These are phyloP conservation scores for Tetrahymena borealis DNA, from an alignment of 73 alveolate genomes.

Conservation along the genomic window DNA sequence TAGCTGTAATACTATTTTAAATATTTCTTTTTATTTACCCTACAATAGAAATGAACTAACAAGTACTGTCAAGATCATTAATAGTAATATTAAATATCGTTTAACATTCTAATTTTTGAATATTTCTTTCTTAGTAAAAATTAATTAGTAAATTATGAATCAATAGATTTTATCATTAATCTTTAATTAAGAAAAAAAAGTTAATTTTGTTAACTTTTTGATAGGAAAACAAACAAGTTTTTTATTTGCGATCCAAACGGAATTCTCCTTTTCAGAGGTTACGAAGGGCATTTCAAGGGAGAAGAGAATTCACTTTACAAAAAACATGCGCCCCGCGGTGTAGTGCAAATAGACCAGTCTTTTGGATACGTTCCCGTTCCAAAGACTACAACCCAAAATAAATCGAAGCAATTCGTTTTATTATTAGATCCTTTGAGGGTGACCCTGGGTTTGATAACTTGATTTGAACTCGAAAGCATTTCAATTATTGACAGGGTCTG, in stretches of 20 bases:
- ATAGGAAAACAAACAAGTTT: neutral
- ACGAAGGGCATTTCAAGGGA: neutral
- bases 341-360: neutral
- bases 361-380: slow-evolving; percentile 5
- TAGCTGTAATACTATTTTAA: no score
- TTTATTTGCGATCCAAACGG: neutral
- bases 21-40: no score
- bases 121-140: no score
- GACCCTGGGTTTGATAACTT: neutral
- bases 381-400: neutral
- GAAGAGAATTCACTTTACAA: neutral
- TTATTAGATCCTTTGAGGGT: neutral
- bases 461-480: neutral
- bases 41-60: no score
- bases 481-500: slow-evolving; percentile 1
- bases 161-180: neutral
- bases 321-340: neutral
- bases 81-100: no score
- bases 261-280: neutral
- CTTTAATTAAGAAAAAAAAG: neutral
- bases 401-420: neutral
- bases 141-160: no score
- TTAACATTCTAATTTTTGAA: no score
- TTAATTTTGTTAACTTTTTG: neutral
- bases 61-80: no score